These are phyloP conservation scores for Pinus albicaulis DNA, from an alignment of 75 land plant species.

Conservation along the genomic window DNA sequence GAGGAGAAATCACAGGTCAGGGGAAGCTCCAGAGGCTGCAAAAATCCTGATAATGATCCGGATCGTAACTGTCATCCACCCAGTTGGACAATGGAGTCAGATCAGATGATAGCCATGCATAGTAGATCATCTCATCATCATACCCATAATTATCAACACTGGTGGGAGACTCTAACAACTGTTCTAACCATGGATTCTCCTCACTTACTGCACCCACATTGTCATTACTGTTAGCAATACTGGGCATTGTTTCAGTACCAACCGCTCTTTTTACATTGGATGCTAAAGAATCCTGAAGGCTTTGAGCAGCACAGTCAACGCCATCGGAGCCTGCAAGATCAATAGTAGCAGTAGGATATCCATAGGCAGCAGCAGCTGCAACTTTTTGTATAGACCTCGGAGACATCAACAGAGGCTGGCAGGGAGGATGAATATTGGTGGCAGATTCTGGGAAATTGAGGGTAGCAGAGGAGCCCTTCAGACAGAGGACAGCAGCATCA, in stretches of 20 bases:
- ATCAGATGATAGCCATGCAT: not conserved
- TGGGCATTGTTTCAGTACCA: not conserved
- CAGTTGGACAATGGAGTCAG: not conserved
- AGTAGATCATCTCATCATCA: not conserved
- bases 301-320: not conserved
- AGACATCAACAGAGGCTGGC: constrained; percentile 8
- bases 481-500: constrained; percentile 73
- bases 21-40: constrained; percentile 41
- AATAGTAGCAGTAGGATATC: not conserved
- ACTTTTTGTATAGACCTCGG: constrained; percentile 34
- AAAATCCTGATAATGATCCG: constrained; percentile 29
- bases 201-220: not conserved
- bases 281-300: not conserved
- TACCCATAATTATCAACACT: not conserved
- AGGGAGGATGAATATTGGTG: not conserved
- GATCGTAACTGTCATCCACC: not conserved
- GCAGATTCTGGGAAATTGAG: constrained; percentile 56
- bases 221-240: not conserved
- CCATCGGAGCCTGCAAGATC: not conserved
- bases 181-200: not conserved
- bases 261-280: not conserved
- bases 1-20: constrained; percentile 3
- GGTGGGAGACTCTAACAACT: too few species aligned
- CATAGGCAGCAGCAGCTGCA: constrained; percentile 31
- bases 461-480: constrained; percentile 59